Evolutionary conservation across 805 yeast species (phyloP).

Genomic region (Saccharomyces jurei): DNA sequence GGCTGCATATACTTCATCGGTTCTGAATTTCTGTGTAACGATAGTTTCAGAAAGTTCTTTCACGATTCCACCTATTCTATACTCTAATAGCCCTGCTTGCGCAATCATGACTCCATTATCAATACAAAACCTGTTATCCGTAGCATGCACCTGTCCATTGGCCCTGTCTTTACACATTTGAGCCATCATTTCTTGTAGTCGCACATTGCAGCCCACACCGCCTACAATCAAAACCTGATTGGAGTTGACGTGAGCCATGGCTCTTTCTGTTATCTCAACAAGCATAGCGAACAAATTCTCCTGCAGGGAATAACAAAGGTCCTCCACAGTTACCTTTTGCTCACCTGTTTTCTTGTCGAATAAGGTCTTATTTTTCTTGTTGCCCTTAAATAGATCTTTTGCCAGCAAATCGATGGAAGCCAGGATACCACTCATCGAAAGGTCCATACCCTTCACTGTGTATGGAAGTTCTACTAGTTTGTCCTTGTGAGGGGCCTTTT

Average conservation of each 20-base stretch:
- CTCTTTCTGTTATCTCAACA: constrained; percentile 95
- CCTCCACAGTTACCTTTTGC: constrained; percentile 64
- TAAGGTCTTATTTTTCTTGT: constrained; percentile 34
- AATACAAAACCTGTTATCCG: constrained; percentile 94
- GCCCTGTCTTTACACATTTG: constrained; percentile 78
- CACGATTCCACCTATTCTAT: constrained; percentile 65
- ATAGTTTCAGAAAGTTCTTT: constrained; percentile 58
- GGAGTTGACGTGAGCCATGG: constrained; percentile 93
- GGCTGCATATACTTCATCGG: constrained; percentile 83
- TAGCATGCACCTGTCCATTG: constrained; percentile 82
- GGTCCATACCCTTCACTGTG: constrained; percentile 97
- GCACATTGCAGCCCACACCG: constrained; percentile 93
- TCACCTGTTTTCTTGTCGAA: constrained; percentile 34
- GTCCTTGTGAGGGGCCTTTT: constrained; percentile 42
- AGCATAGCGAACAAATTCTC: constrained; percentile 92
- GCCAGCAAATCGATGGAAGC: constrained; percentile 81
- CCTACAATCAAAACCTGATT: constrained; percentile 91
- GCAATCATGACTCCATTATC: constrained; percentile 99
- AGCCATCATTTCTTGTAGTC: constrained; percentile 96
- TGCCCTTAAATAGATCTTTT: constrained; percentile 47
- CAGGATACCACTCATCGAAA: constrained; percentile 91
- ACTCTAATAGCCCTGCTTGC: constrained; percentile 87
- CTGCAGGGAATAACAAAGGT: constrained; percentile 86
- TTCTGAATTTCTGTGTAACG: constrained; percentile 88
- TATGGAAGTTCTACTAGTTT: constrained; percentile 71